Evolutionary conservation across 139 green algal species (phyloP).

Genomic region (Cymbomonas tetramitiformis): DNA sequence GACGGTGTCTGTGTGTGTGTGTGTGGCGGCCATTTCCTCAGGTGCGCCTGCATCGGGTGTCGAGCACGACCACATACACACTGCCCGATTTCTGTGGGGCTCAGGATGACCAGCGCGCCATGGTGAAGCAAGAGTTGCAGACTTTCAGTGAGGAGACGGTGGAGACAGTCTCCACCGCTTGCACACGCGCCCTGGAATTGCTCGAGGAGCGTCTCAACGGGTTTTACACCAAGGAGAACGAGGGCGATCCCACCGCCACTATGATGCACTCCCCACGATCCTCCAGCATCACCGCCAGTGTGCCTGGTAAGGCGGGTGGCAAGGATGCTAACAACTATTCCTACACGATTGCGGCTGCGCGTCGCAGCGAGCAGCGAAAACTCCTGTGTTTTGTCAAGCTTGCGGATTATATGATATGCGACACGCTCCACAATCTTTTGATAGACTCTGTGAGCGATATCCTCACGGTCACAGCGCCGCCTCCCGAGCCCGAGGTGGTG

Average conservation of each 20-base stretch:
- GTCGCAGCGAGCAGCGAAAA: conserved; percentile 19
- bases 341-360: conserved; percentile 16
- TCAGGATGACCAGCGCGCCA: neutral
- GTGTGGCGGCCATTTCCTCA: too few relatives aligned
- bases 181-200: neutral
- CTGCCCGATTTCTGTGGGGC: conserved; percentile 6
- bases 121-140: neutral
- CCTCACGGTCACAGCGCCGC: neutral
- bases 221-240: neutral
- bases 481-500: neutral
- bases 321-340: conserved; percentile 5
- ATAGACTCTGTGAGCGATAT: conserved; percentile 27
- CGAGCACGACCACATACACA: neutral
- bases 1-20: too few relatives aligned
- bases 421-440: conserved; percentile 24
- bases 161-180: conserved; percentile 3
- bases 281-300: too few relatives aligned
- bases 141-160: neutral
- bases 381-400: conserved; percentile 23
- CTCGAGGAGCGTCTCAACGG: conserved; percentile 11
- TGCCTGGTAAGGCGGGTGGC: neutral
- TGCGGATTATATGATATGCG: conserved; percentile 25
- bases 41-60: too few relatives aligned
- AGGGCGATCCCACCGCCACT: neutral
- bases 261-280: neutral